phyloP scores from a whole-genome alignment of 2,329 filamentous ascomycete species.

The Sporothrix mexicana region DNA sequence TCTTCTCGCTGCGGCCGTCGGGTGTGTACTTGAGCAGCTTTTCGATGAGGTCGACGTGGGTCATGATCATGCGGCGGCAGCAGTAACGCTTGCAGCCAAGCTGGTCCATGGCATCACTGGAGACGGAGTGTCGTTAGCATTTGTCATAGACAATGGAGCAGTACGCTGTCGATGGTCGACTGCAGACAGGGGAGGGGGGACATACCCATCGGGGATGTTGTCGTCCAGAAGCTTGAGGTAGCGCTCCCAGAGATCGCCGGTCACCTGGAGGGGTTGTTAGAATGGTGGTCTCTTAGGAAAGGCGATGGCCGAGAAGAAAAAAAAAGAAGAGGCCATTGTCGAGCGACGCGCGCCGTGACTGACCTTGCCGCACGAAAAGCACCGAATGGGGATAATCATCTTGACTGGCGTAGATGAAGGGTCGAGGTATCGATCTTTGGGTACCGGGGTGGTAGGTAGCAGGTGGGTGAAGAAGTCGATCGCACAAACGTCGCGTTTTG shows the following conservation, averaged over 20 bases:
- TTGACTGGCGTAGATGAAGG: slow-evolving; percentile 7
- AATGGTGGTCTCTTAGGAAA: not conserved
- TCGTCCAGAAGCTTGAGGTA: slow-evolving; percentile 89
- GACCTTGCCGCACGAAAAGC: slow-evolving; percentile 99
- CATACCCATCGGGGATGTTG: slow-evolving; percentile 74
- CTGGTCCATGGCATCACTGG: slow-evolving; percentile 92
- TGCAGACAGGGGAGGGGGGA: not conserved
- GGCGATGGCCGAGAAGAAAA: not conserved
- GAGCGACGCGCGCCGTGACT: slow-evolving; percentile 35
- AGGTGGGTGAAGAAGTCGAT: not conserved
- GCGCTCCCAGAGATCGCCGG: slow-evolving; percentile 95
- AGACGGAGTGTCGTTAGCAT: not conserved
- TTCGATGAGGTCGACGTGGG: slow-evolving; percentile 97
- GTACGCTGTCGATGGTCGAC: no score
- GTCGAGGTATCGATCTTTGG: not conserved
- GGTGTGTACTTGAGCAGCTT: slow-evolving; percentile 89
- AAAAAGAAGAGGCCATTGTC: not conserved
- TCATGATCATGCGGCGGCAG: slow-evolving; percentile 99
- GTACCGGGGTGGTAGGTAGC: not conserved
- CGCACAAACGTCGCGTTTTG: slow-evolving; percentile 8
- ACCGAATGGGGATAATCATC: slow-evolving; percentile 99
- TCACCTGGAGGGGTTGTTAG: slow-evolving; percentile 68
- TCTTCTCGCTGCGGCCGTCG: slow-evolving; percentile 68
- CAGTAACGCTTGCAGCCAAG: slow-evolving; percentile 95
- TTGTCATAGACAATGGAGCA: not conserved